These are phyloP conservation scores for Vaccinium macrocarpon DNA, from an alignment of 148 eudicot genomes.

Conservation along the genomic window DNA sequence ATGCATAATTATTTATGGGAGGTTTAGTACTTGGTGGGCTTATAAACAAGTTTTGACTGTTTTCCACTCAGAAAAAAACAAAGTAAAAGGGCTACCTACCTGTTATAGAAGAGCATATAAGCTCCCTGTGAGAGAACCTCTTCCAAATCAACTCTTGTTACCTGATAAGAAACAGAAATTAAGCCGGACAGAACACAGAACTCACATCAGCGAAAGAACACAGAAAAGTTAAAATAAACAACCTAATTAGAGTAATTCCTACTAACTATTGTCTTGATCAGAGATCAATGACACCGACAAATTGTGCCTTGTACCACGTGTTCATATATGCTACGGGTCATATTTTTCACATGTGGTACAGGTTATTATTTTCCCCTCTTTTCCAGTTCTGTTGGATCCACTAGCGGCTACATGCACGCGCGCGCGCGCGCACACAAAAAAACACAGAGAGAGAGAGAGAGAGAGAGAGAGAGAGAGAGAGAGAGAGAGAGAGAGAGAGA, in stretches of 20 bases:
- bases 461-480: neutral
- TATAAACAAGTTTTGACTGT: neutral
- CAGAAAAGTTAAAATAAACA: neutral
- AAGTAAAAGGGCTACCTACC: constrained; percentile 38
- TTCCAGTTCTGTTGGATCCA: neutral
- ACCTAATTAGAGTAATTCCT: neutral
- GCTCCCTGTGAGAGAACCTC: constrained; percentile 97
- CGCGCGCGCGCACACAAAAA: neutral
- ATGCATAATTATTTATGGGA: neutral
- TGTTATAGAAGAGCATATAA: constrained; percentile 93
- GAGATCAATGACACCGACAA: neutral
- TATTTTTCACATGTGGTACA: neutral
- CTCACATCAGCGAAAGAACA: neutral
- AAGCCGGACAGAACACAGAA: constrained; percentile 1
- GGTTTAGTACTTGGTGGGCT: neutral
- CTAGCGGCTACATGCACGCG: neutral
- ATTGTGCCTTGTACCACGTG: neutral
- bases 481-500: neutral
- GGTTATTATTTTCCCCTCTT: neutral
- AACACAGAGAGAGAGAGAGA: neutral
- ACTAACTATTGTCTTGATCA: neutral
- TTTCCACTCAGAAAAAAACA: neutral
- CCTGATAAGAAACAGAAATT: constrained; percentile 40
- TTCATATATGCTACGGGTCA: neutral
- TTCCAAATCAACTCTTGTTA: constrained; percentile 66